Conservation (phyloP, 2,329 filamentous ascomycete genomes). For the Cladosporium halotolerans region DNA sequence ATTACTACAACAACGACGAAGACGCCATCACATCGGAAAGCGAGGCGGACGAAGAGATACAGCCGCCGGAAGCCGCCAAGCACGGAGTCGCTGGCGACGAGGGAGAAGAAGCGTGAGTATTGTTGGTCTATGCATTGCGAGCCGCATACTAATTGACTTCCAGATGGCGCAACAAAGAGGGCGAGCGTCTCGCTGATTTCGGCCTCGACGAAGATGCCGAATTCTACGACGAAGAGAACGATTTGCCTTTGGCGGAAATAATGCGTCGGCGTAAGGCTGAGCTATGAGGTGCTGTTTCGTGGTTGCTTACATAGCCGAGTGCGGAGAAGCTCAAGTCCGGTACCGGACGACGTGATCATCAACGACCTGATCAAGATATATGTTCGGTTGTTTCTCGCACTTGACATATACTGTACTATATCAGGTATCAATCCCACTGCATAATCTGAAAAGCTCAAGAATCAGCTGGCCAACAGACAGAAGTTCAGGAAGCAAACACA, state of each 20-base stretch:
- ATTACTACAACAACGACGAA: slow-evolving; percentile 19
- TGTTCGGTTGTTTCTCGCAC: too few relatives aligned
- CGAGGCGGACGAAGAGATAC: slow-evolving; percentile 25
- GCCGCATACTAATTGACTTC: neutral
- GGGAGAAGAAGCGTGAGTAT: slow-evolving; percentile 43
- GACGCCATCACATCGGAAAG: slow-evolving; percentile 40
- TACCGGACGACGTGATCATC: neutral
- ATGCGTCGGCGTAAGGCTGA: slow-evolving; percentile 47
- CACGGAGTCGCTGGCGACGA: slow-evolving; percentile 20
- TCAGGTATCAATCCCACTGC: too few relatives aligned
- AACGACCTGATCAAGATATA: too few relatives aligned
- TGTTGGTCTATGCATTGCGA: neutral
- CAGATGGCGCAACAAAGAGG: slow-evolving; percentile 68
- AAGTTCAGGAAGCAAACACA: too few relatives aligned
- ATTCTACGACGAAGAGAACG: slow-evolving; percentile 56
- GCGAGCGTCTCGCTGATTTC: slow-evolving; percentile 67
- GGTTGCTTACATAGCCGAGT: neutral
- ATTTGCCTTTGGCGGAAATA: slow-evolving; percentile 65
- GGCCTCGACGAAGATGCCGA: slow-evolving; percentile 74
- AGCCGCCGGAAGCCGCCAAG: neutral
- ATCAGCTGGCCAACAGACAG: too few relatives aligned
- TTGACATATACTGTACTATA: too few relatives aligned
- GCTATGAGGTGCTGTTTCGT: neutral
- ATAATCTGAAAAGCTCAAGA: too few relatives aligned
- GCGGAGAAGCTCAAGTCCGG: neutral